phyloP scores from a whole-genome alignment of 805 yeast genomes.

The Yarrowia sp. region DNA sequence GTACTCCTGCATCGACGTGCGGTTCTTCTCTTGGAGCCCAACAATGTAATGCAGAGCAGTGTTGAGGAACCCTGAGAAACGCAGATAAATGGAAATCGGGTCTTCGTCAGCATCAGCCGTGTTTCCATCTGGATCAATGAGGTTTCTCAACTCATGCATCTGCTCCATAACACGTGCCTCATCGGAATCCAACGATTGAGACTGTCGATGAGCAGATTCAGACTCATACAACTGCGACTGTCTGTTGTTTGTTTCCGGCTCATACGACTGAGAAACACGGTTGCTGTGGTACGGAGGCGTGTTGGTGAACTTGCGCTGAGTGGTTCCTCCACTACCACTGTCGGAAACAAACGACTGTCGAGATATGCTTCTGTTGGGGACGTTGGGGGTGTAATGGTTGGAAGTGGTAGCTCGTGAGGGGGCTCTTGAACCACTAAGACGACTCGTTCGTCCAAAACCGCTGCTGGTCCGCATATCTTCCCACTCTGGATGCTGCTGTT shows the following conservation, averaged over 20 bases:
- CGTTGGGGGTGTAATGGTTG: not conserved
- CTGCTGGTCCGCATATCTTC: not conserved
- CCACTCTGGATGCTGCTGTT: constrained; percentile 1
- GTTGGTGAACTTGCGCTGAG: not conserved
- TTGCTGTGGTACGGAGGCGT: constrained; percentile 2
- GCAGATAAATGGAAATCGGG: not conserved
- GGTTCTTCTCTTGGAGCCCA: constrained; percentile 3
- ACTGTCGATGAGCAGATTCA: not conserved
- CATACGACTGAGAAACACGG: too few species aligned
- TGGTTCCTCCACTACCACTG: not conserved
- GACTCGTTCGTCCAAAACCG: constrained; percentile 3
- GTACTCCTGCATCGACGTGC: constrained; percentile 15
- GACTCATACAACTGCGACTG: too few species aligned
- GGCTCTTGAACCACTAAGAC: constrained; percentile 4
- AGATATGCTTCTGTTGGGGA: constrained; percentile 12
- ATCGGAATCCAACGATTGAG: not conserved
- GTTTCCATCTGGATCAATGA: constrained; percentile 3
- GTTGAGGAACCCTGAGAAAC: not conserved
- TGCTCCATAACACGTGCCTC: constrained; percentile 20
- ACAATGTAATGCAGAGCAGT: constrained; percentile 14
- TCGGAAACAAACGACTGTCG: constrained; percentile 9
- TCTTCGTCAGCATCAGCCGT: not conserved
- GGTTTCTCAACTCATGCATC: constrained; percentile 8
- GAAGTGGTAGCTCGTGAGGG: not conserved
- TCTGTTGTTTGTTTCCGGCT: too few species aligned